These are phyloP conservation scores for Hirschioporus abietinus DNA, from an alignment of 768 basidiomycete genomes.

Conservation along the genomic window DNA sequence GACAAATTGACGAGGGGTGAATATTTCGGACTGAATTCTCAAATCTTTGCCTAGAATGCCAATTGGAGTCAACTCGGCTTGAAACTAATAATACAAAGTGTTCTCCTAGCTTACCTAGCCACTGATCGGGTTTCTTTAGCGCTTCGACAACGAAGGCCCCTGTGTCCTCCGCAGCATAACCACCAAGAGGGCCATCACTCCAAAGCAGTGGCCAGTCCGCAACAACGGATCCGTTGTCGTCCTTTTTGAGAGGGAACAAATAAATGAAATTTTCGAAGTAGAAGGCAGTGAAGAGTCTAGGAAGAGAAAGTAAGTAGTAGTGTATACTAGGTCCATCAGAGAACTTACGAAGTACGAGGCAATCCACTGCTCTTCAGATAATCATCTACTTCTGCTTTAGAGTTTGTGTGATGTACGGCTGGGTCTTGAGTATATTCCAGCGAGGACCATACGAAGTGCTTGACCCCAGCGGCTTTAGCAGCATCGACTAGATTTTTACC, in stretches of 20 bases:
- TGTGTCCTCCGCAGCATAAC: neutral
- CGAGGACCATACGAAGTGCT: constrained; percentile 24
- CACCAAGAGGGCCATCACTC: neutral
- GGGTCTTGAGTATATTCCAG: constrained; percentile 30
- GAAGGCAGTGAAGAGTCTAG: neutral
- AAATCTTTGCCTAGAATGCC: neutral
- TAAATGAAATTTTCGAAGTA: constrained; percentile 3
- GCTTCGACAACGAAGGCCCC: neutral
- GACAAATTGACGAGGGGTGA: constrained; percentile 2
- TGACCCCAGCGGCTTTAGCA: constrained; percentile 19
- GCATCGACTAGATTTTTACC: constrained; percentile 23
- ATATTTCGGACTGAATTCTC: neutral
- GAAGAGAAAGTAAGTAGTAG: neutral
- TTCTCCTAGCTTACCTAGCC: neutral
- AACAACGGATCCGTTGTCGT: neutral
- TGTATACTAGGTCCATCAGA: neutral
- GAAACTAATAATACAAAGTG: neutral
- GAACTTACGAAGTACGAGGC: neutral
- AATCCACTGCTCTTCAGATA: constrained; percentile 17
- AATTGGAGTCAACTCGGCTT: neutral
- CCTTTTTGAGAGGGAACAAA: neutral
- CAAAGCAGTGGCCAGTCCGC: constrained; percentile 1
- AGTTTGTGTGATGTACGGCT: neutral
- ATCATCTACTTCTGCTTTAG: constrained; percentile 16
- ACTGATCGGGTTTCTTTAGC: neutral